Percentiles rank a stretch among this genome's conserved stretches.
phyloP scores from a whole-genome alignment of 106 monocot species.

The Hemerocallis citrina region DNA sequence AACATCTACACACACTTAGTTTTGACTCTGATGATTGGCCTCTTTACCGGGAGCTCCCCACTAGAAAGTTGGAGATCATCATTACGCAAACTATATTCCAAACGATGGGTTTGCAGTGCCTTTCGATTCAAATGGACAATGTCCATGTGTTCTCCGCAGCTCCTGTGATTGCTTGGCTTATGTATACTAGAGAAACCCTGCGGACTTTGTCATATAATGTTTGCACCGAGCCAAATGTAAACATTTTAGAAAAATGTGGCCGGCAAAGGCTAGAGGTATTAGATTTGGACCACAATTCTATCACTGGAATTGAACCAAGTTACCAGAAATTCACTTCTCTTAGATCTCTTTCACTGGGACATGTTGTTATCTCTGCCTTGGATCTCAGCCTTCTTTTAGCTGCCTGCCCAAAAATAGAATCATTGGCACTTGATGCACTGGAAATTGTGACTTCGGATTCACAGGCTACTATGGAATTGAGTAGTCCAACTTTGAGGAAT shows the following conservation, averaged over 20 bases:
- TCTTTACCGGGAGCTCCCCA: constrained; percentile 47
- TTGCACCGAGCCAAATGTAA: constrained; percentile 63
- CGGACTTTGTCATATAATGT: constrained; percentile 67
- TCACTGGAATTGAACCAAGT: constrained; percentile 75
- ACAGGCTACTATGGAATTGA: constrained; percentile 75
- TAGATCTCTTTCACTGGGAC: constrained; percentile 61
- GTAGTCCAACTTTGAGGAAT: constrained; percentile 62
- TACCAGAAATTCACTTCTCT: constrained; percentile 78
- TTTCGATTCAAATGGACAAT: constrained; percentile 76
- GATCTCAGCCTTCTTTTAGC: constrained; percentile 70
- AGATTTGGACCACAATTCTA: constrained; percentile 69
- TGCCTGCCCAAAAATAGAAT: constrained; percentile 83
- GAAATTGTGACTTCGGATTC: constrained; percentile 84
- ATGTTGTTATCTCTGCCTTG: constrained; percentile 77
- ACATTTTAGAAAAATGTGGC: constrained; percentile 84
- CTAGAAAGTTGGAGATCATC: constrained; percentile 75
- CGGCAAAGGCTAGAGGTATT: constrained; percentile 78
- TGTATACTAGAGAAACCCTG: constrained; percentile 93
- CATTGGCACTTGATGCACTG: constrained; percentile 50
- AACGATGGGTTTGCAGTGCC: constrained; percentile 60
- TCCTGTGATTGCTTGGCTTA: constrained; percentile 94
- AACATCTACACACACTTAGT: constrained; percentile 68
- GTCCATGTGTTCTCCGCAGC: constrained; percentile 79
- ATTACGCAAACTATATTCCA: constrained; percentile 97
- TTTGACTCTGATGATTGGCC: constrained; percentile 72